These are phyloP conservation scores for Teratosphaeria nubilosa DNA, from an alignment of 2,329 filamentous ascomycete species.

Conservation along the genomic window DNA sequence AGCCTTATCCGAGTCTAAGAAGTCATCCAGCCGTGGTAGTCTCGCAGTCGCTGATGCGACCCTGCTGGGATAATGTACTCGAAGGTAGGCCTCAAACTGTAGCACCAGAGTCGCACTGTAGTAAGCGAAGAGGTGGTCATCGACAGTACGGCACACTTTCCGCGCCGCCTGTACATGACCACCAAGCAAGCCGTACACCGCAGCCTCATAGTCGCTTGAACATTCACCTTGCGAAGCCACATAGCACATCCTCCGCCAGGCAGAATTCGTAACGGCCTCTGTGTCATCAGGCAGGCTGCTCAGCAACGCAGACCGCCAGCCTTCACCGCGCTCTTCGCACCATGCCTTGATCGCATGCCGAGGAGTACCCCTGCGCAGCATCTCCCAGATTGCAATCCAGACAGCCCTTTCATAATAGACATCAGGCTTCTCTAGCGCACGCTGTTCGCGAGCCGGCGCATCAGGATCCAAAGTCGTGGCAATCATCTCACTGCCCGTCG, in stretches of 20 bases:
- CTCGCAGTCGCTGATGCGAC: constrained; percentile 26
- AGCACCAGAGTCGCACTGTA: constrained; percentile 77
- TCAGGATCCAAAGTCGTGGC: constrained; percentile 90
- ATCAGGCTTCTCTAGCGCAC: constrained; percentile 69
- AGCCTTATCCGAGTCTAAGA: constrained; percentile 36
- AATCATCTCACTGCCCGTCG: constrained; percentile 50
- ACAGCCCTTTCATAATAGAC: constrained; percentile 81
- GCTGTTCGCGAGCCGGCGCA: constrained; percentile 67
- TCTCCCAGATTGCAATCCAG: constrained; percentile 90
- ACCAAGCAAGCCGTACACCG: constrained; percentile 82
- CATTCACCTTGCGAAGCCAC: constrained; percentile 57
- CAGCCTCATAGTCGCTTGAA: constrained; percentile 69
- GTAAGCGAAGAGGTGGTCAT: constrained; percentile 77
- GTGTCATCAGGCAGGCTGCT: constrained; percentile 43
- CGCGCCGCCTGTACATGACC: constrained; percentile 73
- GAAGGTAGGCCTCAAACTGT: constrained; percentile 61
- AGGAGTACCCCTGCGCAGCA: constrained; percentile 72
- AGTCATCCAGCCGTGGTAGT: constrained; percentile 32
- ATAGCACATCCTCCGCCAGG: constrained; percentile 69
- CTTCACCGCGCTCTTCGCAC: constrained; percentile 76
- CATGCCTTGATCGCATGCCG: constrained; percentile 69
- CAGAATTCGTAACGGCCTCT: constrained; percentile 32
- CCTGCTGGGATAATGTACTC: constrained; percentile 40
- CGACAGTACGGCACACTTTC: constrained; percentile 67
- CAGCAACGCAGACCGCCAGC: constrained; percentile 79